These are phyloP conservation scores for Escovopsis sp. DNA, from an alignment of 2,329 filamentous ascomycete species.

Conservation along the genomic window DNA sequence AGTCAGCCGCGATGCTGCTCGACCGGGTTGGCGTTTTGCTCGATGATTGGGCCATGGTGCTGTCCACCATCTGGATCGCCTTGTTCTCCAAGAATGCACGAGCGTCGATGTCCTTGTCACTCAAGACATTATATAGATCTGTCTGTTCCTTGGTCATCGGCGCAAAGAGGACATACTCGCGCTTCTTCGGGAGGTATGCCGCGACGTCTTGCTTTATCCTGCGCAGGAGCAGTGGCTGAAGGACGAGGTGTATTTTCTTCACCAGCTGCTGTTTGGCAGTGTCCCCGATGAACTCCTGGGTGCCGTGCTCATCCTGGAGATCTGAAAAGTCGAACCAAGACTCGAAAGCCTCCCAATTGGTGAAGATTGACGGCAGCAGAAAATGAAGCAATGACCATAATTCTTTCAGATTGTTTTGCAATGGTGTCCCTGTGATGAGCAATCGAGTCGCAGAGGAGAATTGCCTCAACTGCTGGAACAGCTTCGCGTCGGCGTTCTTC, in stretches of 20 bases:
- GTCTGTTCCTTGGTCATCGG: slow-evolving; percentile 84
- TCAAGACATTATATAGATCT: slow-evolving; percentile 63
- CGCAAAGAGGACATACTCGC: slow-evolving; percentile 90
- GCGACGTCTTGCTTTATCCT: slow-evolving; percentile 91
- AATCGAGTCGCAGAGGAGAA: slow-evolving; percentile 85
- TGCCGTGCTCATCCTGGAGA: slow-evolving; percentile 66
- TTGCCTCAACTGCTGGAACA: slow-evolving; percentile 76
- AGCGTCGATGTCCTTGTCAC: slow-evolving; percentile 41
- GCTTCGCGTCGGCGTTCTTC: slow-evolving; percentile 88
- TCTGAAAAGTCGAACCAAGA: slow-evolving; percentile 96
- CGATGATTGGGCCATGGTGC: slow-evolving; percentile 6
- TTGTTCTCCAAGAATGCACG: slow-evolving; percentile 74
- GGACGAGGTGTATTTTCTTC: slow-evolving; percentile 76
- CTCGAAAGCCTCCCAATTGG: slow-evolving; percentile 84
- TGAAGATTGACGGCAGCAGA: slow-evolving; percentile 80
- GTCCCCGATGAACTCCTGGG: slow-evolving; percentile 66
- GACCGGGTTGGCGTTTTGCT: slow-evolving; percentile 25
- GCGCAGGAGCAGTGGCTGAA: slow-evolving; percentile 80
- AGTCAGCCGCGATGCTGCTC: slow-evolving; percentile 13
- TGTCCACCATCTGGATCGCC: slow-evolving; percentile 47
- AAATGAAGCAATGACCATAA: slow-evolving; percentile 94
- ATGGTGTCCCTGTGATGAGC: slow-evolving; percentile 83
- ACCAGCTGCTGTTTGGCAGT: slow-evolving; percentile 40
- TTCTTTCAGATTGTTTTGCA: slow-evolving; percentile 92
- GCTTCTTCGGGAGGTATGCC: slow-evolving; percentile 80